phyloP scores from a whole-genome alignment of 257 asterid genomes.

The Lavandula angustifolia region DNA sequence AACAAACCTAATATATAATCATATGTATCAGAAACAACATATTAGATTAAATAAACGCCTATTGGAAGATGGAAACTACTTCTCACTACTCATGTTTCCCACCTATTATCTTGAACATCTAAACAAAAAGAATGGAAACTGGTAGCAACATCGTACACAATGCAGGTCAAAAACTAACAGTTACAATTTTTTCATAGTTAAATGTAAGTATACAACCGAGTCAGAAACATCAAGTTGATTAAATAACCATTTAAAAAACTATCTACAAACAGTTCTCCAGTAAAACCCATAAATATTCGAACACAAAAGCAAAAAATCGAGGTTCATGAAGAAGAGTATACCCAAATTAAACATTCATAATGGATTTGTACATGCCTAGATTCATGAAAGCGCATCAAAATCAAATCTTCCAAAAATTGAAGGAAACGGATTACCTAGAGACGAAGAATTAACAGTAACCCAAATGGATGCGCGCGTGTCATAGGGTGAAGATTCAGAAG shows the following conservation, averaged over 20 bases:
- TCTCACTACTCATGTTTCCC: background rate
- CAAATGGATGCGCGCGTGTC: conserved; percentile 22
- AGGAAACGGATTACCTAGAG: conserved; percentile 32
- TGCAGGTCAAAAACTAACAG: background rate
- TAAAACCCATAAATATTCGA: background rate
- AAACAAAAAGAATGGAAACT: background rate
- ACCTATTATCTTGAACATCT: background rate
- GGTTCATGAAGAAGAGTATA: background rate
- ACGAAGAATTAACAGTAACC: conserved; percentile 22
- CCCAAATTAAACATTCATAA: background rate
- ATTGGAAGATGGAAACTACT: background rate
- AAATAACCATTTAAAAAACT: background rate
- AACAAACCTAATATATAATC: background rate
- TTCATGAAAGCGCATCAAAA: background rate
- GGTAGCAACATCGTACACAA: background rate
- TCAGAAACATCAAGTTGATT: too few relatives aligned
- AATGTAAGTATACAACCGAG: too few relatives aligned
- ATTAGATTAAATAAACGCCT: background rate
- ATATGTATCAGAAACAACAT: conserved; percentile 4
- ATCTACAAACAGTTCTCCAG: background rate
- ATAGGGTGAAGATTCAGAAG: conserved; percentile 14
- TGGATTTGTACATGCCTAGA: background rate
- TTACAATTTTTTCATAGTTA: too few relatives aligned
- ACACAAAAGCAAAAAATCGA: background rate
- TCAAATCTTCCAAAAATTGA: conserved; percentile 6